These are phyloP conservation scores for Populus ilicifolia DNA, from an alignment of 345 rosid genomes.

Conservation along the genomic window DNA sequence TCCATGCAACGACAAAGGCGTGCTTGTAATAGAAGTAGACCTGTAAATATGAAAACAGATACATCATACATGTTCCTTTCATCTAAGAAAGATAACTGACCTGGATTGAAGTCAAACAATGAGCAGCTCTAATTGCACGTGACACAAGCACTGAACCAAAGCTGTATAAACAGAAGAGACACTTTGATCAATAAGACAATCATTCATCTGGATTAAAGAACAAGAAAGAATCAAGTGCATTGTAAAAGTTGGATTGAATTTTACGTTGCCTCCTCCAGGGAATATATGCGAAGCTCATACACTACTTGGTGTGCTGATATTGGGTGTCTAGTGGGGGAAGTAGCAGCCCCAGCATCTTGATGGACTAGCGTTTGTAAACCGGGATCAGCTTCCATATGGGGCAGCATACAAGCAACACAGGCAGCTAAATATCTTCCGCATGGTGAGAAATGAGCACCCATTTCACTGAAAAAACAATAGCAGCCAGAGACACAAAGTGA, in stretches of 20 bases:
- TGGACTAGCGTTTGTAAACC: slow-evolving; percentile 61
- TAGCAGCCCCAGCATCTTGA: slow-evolving; percentile 68
- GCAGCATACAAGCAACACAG: slow-evolving; percentile 91
- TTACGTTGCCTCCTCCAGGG: slow-evolving; percentile 94
- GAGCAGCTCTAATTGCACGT: slow-evolving; percentile 91
- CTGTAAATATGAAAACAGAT: neutral
- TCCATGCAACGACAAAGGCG: neutral
- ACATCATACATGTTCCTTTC: neutral
- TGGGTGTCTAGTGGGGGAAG: slow-evolving; percentile 95
- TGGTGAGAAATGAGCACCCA: slow-evolving; percentile 99
- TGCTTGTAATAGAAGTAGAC: neutral
- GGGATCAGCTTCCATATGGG: slow-evolving; percentile 72
- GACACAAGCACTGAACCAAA: slow-evolving; percentile 86
- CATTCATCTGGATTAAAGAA: slow-evolving; percentile 2
- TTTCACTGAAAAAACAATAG: slow-evolving; percentile 64
- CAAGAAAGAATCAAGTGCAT: neutral
- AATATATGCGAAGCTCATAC: slow-evolving; percentile 95
- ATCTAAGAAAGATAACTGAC: slow-evolving; percentile 37
- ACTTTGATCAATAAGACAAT: slow-evolving; percentile 11
- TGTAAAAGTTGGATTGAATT: slow-evolving; percentile 15
- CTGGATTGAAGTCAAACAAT: slow-evolving; percentile 97
- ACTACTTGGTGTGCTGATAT: slow-evolving; percentile 84
- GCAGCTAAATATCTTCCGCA: slow-evolving; percentile 96
- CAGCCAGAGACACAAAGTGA: slow-evolving; percentile 2
- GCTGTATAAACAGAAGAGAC: slow-evolving; percentile 37